These are phyloP conservation scores for Arachnopeziza araneosa DNA, from an alignment of 2,329 filamentous ascomycete genomes.

Conservation along the genomic window DNA sequence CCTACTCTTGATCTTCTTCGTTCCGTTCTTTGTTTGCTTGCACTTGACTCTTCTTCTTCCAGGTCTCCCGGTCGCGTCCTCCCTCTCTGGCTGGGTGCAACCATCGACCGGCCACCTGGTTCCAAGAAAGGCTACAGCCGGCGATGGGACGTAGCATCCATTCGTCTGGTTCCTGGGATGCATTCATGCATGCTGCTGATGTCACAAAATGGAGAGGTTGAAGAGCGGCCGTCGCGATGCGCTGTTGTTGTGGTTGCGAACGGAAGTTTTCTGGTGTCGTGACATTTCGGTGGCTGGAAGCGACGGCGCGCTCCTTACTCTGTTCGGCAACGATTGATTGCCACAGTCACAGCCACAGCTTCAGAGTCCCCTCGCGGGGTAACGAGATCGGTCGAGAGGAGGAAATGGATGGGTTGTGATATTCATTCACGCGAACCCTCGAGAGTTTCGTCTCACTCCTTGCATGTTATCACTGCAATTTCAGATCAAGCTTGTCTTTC, in stretches of 20 bases:
- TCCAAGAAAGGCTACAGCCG: not conserved
- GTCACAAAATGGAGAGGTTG: not conserved
- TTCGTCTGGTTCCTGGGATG: conserved; percentile 2
- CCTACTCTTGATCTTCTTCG: not conserved
- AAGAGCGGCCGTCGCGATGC: not conserved
- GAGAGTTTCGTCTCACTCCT: not conserved
- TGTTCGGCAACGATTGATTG: not conserved
- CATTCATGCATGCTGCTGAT: not conserved
- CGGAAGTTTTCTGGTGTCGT: not conserved
- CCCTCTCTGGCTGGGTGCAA: not conserved
- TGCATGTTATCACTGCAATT: not conserved
- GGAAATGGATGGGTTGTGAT: not conserved
- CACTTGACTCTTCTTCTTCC: not conserved
- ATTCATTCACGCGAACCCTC: not conserved
- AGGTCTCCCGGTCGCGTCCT: not conserved
- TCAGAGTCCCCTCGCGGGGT: conserved; percentile 3
- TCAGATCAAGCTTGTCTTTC: not conserved
- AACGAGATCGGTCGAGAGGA: conserved; percentile 1
- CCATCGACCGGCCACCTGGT: not conserved
- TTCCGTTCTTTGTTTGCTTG: not conserved
- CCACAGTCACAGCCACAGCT: not conserved
- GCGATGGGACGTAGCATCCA: not conserved
- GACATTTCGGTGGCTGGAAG: not conserved
- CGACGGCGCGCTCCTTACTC: not conserved
- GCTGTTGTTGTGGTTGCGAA: conserved; percentile 1